Base-by-base conservation (phyloP, 208 protist genomes). In the Jaenimonas drosophilae region DNA sequence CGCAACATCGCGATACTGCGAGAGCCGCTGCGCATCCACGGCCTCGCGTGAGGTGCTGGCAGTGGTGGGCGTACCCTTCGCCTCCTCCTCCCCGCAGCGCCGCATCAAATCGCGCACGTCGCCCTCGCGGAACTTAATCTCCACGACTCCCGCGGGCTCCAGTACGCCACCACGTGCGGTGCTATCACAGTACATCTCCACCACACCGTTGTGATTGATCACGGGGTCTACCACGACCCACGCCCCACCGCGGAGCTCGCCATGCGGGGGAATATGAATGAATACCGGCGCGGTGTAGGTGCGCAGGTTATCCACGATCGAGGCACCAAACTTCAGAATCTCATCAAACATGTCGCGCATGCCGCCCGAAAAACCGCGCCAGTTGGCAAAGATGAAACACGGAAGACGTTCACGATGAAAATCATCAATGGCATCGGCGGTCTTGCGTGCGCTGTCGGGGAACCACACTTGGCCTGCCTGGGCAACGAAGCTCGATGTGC, bases 271-370 rank as follows among this genome's bases (percentile, higher is more conserved):
- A 33, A 99, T 91, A 69, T 99, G 99, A 34, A 99, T 89, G 49
- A 98, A 97, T 0, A 99, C 80, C 4, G 92, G 92, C 26, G 94
- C 79, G 28, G 82, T 84, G 88, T 98, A 99, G 12, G 90, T 71
- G 45, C 81, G 73, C 5, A 99, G 76, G 45, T 88, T 90, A 69
- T 99, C 96, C n/a, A 99, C 97, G 70, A 99, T 99, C 57, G 88
- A 80, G 25, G 97, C 79, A 38, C 97, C 97, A 74, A 98, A 99
- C 74, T 99, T 99, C 11, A 99, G 87, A n/a, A 99, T 82, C 74
- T 99, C 93, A 60, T 99, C 91, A 68, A 91, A 98, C 97, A 99
- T 99, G 75, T 99, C 97, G 21, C 96, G 74, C 89, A 97, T 97
- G 42, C 97, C 97, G 41, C 97, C 97, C 7, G 88, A 97, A 76